Conservation (phyloP, 805 yeast species). For the Pichia scutulata region DNA sequence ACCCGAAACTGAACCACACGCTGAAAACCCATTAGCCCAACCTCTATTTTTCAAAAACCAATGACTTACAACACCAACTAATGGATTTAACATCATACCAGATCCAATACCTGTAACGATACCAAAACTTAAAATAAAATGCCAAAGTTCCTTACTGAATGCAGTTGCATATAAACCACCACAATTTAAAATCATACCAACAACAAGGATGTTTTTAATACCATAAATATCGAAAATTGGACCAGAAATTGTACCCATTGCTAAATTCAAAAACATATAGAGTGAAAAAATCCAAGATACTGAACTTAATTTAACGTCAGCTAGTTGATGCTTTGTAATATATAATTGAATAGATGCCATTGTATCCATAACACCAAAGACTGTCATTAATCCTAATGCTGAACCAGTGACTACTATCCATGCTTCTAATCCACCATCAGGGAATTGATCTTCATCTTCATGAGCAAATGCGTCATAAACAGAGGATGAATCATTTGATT, state of each 20-base stretch:
- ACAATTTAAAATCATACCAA: conserved; percentile 38
- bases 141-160: conserved; percentile 44
- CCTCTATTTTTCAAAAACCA: conserved; percentile 60
- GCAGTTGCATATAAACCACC: conserved; percentile 30
- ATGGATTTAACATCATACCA: conserved; percentile 54
- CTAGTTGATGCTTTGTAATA: conserved; percentile 50
- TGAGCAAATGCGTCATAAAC: conserved; percentile 18
- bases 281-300: conserved; percentile 65
- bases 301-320: conserved; percentile 36
- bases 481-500: not conserved
- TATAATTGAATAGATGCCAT: conserved; percentile 58
- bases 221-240: conserved; percentile 61
- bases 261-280: conserved; percentile 42
- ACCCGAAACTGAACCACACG: conserved; percentile 48
- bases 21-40: conserved; percentile 42
- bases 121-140: conserved; percentile 56
- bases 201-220: conserved; percentile 35
- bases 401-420: conserved; percentile 52
- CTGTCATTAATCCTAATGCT: conserved; percentile 47
- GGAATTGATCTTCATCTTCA: conserved; percentile 29
- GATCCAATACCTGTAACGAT: conserved; percentile 51
- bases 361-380: conserved; percentile 51
- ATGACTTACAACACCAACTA: conserved; percentile 56
- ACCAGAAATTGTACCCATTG: conserved; percentile 32
- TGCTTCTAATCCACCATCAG: conserved; percentile 58